Percentiles rank a stretch among this genome's conserved stretches.
phyloP scores from a whole-genome alignment of 2,329 filamentous ascomycete genomes.

The Microdochium paspali region DNA sequence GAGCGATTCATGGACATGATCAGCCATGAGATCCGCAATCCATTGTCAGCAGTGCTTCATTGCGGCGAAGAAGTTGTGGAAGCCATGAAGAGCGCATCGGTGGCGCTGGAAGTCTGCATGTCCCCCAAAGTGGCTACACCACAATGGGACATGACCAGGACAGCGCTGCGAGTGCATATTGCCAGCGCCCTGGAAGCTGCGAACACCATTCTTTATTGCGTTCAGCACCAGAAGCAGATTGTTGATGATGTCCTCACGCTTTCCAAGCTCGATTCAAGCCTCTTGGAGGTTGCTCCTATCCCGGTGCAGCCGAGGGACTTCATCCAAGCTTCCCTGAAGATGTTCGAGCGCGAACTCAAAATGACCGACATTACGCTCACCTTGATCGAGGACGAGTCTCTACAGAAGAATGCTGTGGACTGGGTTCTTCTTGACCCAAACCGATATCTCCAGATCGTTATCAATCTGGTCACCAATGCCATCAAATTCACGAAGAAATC shows the following conservation, averaged over 20 bases:
- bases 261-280: conserved; percentile 67
- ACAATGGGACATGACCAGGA: not conserved
- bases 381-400: conserved; percentile 54
- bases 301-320: conserved; percentile 59
- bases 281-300: conserved; percentile 63
- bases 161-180: conserved; percentile 30
- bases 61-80: conserved; percentile 17
- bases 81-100: conserved; percentile 10
- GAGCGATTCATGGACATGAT: conserved; percentile 20
- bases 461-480: conserved; percentile 73
- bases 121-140: not conserved
- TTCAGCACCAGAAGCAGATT: conserved; percentile 71
- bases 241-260: conserved; percentile 68
- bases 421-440: conserved; percentile 65
- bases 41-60: conserved; percentile 16
- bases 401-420: conserved; percentile 45
- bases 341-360: conserved; percentile 68
- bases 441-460: conserved; percentile 67
- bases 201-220: conserved; percentile 68
- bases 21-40: conserved; percentile 18
- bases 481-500: conserved; percentile 71
- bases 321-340: conserved; percentile 59
- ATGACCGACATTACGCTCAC: conserved; percentile 59
- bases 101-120: conserved; percentile 2
- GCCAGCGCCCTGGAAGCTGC: conserved; percentile 60